Base-by-base conservation (phyloP, 345 rosid genomes). In the Brassica cretica region DNA sequence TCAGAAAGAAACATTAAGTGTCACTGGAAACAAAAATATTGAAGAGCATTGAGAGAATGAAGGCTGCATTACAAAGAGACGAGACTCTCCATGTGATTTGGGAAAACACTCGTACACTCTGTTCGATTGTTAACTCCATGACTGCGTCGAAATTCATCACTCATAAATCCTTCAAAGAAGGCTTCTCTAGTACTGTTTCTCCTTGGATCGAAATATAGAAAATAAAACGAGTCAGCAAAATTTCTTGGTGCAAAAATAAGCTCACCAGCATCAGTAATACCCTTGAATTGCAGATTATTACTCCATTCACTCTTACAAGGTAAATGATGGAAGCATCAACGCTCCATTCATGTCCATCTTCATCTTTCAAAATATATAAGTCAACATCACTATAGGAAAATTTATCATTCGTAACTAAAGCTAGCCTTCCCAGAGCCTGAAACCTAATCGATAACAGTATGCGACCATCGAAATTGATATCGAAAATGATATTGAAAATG, bases 231-330 rank as follows among this genome's bases (percentile, higher is more conserved):
- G 8, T 55, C 10, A 2, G 3, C 21, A 0, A 7, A 7, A 6
- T 0, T 7, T 16, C 0, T 1, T 16, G 25, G 64, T 56, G 33
- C 21, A 37, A 71, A 71, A 4, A 71, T 8, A 37, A 71, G 55
- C 66, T 59, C 74, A 59, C 74, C 74, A 71, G 35, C 53, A 58
- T 71, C 21, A 58, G n/a, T 58, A 12, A 56, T 6, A 58, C 55
- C 66, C 5, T 2, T 6, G 4, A 37, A 71, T 4, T 35, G 0
- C 8, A 21, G 4, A 12, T n/a, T 1, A 46, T 14, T 46, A 15
- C 4, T 53, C 24, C 59, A 19, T 18, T 37, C 51, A 5, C 29
- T 37, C n/a, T 4, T 65, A 35, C 3, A 4, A 35, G 33, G 35
- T 60, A 37, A 0, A 58, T 8, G 5, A 62, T 24, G 9, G 6